These are phyloP conservation scores for Tarenaya hassleriana DNA, from an alignment of 345 rosid genomes.

Conservation along the genomic window DNA sequence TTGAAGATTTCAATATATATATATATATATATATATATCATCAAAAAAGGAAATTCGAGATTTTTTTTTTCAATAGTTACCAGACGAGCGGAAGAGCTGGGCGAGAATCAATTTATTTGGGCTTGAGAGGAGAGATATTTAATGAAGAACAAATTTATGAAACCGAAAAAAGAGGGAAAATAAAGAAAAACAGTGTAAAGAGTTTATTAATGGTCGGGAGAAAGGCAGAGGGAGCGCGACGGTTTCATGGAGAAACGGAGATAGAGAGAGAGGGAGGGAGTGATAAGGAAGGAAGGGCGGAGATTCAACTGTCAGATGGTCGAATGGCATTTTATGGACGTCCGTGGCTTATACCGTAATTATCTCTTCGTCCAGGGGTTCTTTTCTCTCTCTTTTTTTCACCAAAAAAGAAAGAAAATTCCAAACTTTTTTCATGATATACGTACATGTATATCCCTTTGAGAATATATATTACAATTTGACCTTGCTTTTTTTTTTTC, in stretches of 20 bases:
- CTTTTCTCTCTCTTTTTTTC: neutral
- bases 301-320: conserved; percentile 70
- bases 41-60: too few relatives aligned
- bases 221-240: conserved; percentile 27
- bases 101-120: conserved; percentile 15
- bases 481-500: too few relatives aligned
- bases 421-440: conserved; percentile 9
- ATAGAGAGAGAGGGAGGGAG: conserved; percentile 26
- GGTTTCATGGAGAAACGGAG: conserved; percentile 26
- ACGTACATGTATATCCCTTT: too few relatives aligned
- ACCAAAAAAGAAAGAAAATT: too few relatives aligned
- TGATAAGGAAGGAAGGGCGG: conserved; percentile 99
- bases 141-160: neutral
- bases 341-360: conserved; percentile 32
- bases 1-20: too few relatives aligned
- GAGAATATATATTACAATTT: too few relatives aligned
- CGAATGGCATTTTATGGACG: conserved; percentile 50
- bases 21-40: too few relatives aligned
- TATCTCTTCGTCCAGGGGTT: conserved; percentile 26
- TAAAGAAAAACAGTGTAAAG: conserved; percentile 15
- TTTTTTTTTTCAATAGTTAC: too few relatives aligned
- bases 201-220: conserved; percentile 26
- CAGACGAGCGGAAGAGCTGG: neutral
- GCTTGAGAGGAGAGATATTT: neutral
- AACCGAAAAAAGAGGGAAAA: neutral